Evolutionary conservation across 768 basidiomycete species (phyloP).

Genomic region (Leccinum ochraceum): DNA sequence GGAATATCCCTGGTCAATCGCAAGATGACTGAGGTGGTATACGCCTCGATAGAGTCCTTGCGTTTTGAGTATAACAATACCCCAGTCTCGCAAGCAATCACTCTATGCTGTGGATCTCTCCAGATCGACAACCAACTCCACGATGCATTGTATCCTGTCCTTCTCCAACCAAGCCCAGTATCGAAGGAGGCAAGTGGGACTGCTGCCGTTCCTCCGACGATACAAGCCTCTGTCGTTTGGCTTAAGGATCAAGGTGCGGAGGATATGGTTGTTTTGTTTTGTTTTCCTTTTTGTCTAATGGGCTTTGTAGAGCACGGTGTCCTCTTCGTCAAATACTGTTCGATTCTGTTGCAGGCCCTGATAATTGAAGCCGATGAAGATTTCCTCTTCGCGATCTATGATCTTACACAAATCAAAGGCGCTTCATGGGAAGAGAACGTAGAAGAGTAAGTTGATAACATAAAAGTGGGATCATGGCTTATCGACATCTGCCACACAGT

Average conservation of each 20-base stretch:
- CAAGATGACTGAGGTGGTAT: conserved; percentile 85
- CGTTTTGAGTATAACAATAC: conserved; percentile 86
- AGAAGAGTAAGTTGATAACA: conserved; percentile 59
- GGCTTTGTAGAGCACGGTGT: conserved; percentile 84
- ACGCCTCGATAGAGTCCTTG: conserved; percentile 74
- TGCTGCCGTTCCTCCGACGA: conserved; percentile 75
- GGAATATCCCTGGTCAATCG: conserved; percentile 92
- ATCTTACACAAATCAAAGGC: conserved; percentile 90
- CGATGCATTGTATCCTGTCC: conserved; percentile 92
- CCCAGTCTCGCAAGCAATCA: conserved; percentile 75
- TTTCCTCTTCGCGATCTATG: conserved; percentile 87
- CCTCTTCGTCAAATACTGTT: conserved; percentile 96
- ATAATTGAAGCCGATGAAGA: conserved; percentile 98
- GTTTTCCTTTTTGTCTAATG: not conserved
- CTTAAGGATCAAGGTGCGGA: conserved; percentile 86
- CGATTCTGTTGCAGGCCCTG: conserved; percentile 88
- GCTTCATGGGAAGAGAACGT: conserved; percentile 81
- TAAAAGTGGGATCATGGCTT: not conserved
- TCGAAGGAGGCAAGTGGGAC: conserved; percentile 72
- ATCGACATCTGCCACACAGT: conserved; percentile 39
- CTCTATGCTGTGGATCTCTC: conserved; percentile 78
- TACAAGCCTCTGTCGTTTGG: conserved; percentile 86
- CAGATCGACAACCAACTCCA: conserved; percentile 98
- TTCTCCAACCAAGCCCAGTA: conserved; percentile 91
- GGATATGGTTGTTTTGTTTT: not conserved